Percentiles rank a stretch among this genome's conserved stretches.
Evolutionary conservation across 2,329 filamentous ascomycete species (phyloP).

Genomic region (Helminthosporium solani): DNA sequence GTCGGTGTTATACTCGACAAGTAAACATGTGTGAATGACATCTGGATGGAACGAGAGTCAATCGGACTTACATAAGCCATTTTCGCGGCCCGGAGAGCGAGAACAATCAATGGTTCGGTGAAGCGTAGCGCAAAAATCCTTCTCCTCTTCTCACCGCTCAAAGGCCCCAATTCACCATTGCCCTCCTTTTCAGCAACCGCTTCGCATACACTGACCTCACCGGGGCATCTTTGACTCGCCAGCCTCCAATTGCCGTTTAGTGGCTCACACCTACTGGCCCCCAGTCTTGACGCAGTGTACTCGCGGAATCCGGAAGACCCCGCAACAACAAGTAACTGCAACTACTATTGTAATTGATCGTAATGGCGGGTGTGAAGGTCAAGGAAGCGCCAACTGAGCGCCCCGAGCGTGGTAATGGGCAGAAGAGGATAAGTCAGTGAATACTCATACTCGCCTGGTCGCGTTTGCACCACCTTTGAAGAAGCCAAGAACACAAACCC

Average conservation of each 20-base stretch:
- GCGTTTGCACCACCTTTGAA: too few relatives aligned
- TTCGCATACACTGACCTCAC: neutral
- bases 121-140: slow-evolving; percentile 1
- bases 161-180: neutral
- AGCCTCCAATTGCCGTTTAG: neutral
- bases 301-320: neutral
- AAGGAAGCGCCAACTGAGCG: neutral
- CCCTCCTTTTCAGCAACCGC: neutral
- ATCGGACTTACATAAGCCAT: too few relatives aligned
- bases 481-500: slow-evolving; percentile 1
- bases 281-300: neutral
- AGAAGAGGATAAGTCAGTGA: neutral
- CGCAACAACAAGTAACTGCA: neutral
- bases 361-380: neutral
- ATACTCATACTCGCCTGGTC: neutral
- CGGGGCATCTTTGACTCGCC: neutral
- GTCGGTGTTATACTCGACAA: too few relatives aligned
- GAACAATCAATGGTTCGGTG: neutral
- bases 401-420: neutral
- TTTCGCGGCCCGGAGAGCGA: too few relatives aligned
- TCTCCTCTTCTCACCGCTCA: neutral
- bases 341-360: neutral
- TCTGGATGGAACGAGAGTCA: too few relatives aligned
- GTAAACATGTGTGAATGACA: too few relatives aligned
- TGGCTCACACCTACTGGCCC: neutral